phyloP scores from a whole-genome alignment of 2,329 filamentous ascomycete species.

The Pseudocercospora vitis region DNA sequence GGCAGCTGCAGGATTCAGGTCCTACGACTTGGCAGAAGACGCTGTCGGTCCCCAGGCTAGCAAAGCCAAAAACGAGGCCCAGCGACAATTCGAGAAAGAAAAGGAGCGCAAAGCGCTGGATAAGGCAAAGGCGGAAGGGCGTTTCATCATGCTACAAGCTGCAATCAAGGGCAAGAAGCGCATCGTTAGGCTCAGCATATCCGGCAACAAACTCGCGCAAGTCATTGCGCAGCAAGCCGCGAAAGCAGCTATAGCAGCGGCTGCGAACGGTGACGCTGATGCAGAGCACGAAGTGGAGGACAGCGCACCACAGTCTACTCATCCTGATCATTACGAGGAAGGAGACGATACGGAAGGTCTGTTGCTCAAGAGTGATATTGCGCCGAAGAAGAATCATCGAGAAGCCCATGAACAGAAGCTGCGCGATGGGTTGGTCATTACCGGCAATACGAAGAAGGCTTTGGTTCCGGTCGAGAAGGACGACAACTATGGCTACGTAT shows the following conservation, averaged over 20 bases:
- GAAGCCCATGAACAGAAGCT: conserved; percentile 42
- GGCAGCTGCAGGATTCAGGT: conserved; percentile 36
- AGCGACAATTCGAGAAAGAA: conserved; percentile 50
- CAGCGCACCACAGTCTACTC: conserved; percentile 14
- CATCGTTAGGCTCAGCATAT: conserved; percentile 44
- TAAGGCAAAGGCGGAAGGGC: conserved; percentile 45
- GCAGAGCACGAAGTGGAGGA: conserved; percentile 34
- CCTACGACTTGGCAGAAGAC: conserved; percentile 34
- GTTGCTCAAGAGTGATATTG: conserved; percentile 38
- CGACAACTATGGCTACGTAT: conserved; percentile 33
- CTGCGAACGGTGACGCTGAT: conserved; percentile 29
- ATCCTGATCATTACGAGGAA: conserved; percentile 24
- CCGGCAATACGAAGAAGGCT: conserved; percentile 35
- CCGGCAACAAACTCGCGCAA: conserved; percentile 40
- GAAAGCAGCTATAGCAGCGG: conserved; percentile 27
- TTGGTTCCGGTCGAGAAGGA: conserved; percentile 38
- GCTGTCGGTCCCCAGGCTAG: conserved; percentile 26
- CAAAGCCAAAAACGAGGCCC: conserved; percentile 45
- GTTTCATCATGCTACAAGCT: conserved; percentile 49
- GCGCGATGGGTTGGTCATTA: conserved; percentile 31
- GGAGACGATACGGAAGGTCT: conserved; percentile 20
- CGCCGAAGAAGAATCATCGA: conserved; percentile 34
- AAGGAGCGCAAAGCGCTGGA: conserved; percentile 44
- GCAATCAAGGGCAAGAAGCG: conserved; percentile 48
- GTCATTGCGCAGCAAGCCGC: conserved; percentile 38